Base-by-base conservation (phyloP, 495 filamentous ascomycete genomes). In the Trichoderma reesei region DNA sequence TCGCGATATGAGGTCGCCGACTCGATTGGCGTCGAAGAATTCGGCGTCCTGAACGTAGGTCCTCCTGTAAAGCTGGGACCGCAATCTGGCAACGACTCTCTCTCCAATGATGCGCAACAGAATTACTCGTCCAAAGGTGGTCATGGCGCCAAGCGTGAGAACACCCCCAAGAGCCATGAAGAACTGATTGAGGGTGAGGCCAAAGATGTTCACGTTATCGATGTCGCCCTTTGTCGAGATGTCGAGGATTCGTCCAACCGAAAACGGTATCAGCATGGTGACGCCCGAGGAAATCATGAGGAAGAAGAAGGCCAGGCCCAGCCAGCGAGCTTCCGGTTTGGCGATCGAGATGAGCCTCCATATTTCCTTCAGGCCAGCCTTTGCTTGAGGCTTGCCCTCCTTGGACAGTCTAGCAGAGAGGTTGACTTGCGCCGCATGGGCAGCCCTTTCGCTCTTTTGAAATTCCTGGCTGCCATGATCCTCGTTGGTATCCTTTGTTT, bases 11-110 rank as follows among this genome's bases (percentile, higher is more conserved):
- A 98, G 76, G 72, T 98, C 94, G 67, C 94, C 94, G 42, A 96
- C 91, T 20, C 95, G 83, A 76, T 98, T 98, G 42, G 94, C 94
- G 72, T 98, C 94, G 72, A 98, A 98, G 79, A 98, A 98, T 71
- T 98, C 94, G 64, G 95, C 95, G 73, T 98, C 91, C 71, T 98
- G 94, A 26, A 91, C 78, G 65, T 95, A 94, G 0, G 94, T 98
- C 69, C 88, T 84, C 62, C 90, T 83, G 78, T 94, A 98, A 26
- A 98, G 85, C 73, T 89, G 88, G 10, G 92, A 93, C 46, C 94
- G 86, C 65, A 97, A 81, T 67, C 92, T 83, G 16, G 94, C 85
- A 36, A 98, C 95, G 60, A 98, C 91, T 38, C 95, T 83, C 73
- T 98, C 94, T 62, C 94, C 94, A 44, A 98, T 89, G 65, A 97